phyloP scores from a whole-genome alignment of 2,329 filamentous ascomycete species.

The Penicillium sp. region DNA sequence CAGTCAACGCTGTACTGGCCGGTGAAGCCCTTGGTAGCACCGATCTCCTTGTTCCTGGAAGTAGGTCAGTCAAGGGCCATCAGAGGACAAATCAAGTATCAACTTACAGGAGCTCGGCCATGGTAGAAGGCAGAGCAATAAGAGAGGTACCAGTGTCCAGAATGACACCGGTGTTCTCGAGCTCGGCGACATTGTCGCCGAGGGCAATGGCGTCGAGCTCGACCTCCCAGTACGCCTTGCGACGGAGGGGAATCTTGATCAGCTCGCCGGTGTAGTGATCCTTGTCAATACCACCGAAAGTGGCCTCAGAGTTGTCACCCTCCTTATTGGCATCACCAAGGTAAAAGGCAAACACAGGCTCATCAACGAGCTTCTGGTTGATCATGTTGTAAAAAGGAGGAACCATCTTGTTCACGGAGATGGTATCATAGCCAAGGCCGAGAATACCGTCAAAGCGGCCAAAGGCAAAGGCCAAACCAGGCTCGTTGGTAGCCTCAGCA shows the following conservation, averaged over 20 bases:
- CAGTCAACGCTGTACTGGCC: conserved; percentile 96
- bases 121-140: conserved; percentile 84
- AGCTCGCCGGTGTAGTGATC: conserved; percentile 80
- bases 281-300: conserved; percentile 85
- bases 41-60: conserved; percentile 80
- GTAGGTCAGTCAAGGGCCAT: conserved; percentile 11
- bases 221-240: conserved; percentile 99
- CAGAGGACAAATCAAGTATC: background rate
- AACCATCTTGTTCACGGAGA: conserved; percentile 92
- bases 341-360: conserved; percentile 95
- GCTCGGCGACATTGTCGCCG: conserved; percentile 77
- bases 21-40: conserved; percentile 95
- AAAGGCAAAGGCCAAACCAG: conserved; percentile 95
- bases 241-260: conserved; percentile 87
- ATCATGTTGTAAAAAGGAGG: conserved; percentile 97
- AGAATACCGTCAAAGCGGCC: conserved; percentile 96
- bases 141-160: conserved; percentile 98
- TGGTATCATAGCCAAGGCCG: conserved; percentile 88
- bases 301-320: conserved; percentile 74
- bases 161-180: conserved; percentile 92
- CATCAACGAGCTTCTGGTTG: conserved; percentile 81
- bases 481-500: conserved; percentile 92
- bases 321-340: conserved; percentile 70
- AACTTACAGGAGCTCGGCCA: conserved; percentile 80
- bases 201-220: conserved; percentile 90